Evolutionary conservation across 257 asterid species (phyloP).

Genomic region (Nicotiana sylvestris): DNA sequence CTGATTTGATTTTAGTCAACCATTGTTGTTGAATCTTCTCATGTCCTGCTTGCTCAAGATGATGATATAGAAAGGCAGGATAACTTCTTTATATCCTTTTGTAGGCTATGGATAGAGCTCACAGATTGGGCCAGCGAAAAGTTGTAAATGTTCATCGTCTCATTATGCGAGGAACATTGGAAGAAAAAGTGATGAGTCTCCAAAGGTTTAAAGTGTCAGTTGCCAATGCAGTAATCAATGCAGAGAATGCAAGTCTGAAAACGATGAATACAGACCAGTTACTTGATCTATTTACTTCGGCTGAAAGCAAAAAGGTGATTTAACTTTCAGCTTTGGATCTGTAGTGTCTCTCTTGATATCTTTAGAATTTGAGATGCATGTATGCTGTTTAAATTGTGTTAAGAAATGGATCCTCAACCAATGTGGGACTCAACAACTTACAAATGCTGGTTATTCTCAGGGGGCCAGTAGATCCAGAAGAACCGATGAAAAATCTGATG

Average conservation of each 20-base stretch:
- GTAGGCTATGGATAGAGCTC: slow-evolving; percentile 99
- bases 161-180: slow-evolving; percentile 98
- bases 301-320: slow-evolving; percentile 74
- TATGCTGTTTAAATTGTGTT: neutral
- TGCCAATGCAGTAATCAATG: slow-evolving; percentile 91
- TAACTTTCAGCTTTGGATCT: neutral
- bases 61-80: neutral
- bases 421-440: neutral
- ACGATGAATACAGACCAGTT: slow-evolving; percentile 98
- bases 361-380: neutral
- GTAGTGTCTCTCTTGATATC: neutral
- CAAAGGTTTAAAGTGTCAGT: slow-evolving; percentile 93
- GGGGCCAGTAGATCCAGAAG: slow-evolving; percentile 39
- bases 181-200: slow-evolving; percentile 99
- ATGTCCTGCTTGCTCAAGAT: slow-evolving; percentile 9
- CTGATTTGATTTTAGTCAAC: neutral
- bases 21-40: neutral
- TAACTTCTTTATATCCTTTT: slow-evolving; percentile 9
- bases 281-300: slow-evolving; percentile 92
- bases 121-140: slow-evolving; percentile 91
- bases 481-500: slow-evolving; percentile 37
- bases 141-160: slow-evolving; percentile 97
- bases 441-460: slow-evolving; percentile 35
- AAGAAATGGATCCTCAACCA: too few relatives aligned
- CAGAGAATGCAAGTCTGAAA: slow-evolving; percentile 90